A percentile compares a stretch with the other conserved stretches of the same genome.
Evolutionary conservation across 2,329 filamentous ascomycete genomes (phyloP).

Genomic region (Penicillium sp.): DNA sequence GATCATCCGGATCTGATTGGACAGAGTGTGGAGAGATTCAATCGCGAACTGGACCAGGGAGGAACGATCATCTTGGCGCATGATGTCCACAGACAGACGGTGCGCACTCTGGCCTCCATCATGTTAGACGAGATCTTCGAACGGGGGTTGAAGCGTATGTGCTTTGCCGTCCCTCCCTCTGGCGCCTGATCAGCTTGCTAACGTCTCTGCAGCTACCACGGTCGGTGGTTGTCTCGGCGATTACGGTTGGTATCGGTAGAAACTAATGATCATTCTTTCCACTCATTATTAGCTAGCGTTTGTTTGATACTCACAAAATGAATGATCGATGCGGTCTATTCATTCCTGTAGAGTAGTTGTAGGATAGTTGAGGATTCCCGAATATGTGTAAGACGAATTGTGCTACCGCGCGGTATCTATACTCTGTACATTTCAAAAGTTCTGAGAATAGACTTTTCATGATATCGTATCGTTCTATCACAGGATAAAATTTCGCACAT

Average conservation of each 20-base stretch:
- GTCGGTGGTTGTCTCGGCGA: slow-evolving; percentile 64
- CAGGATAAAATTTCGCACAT: slow-evolving; percentile 10
- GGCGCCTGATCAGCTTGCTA: neutral
- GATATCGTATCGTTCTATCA: slow-evolving; percentile 15
- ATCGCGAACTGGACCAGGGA: slow-evolving; percentile 35
- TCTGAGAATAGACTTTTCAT: slow-evolving; percentile 11
- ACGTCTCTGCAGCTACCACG: slow-evolving; percentile 49
- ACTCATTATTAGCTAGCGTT: slow-evolving; percentile 2
- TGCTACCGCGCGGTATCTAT: neutral
- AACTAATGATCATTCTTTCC: neutral
- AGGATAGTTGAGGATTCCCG: neutral
- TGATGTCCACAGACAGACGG: slow-evolving; percentile 45
- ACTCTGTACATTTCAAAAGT: slow-evolving; percentile 1
- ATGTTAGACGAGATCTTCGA: slow-evolving; percentile 44
- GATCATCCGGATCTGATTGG: slow-evolving; percentile 36
- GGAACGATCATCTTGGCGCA: slow-evolving; percentile 43
- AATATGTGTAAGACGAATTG: neutral
- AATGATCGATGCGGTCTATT: neutral
- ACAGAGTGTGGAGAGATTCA: slow-evolving; percentile 39
- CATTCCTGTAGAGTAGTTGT: slow-evolving; percentile 5
- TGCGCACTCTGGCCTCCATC: slow-evolving; percentile 34
- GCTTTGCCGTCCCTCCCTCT: neutral
- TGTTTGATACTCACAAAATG: neutral
- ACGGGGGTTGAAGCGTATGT: slow-evolving; percentile 47
- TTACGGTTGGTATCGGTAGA: slow-evolving; percentile 56